phyloP scores from a whole-genome alignment of 805 yeast genomes.

The Candida multigemmis region DNA sequence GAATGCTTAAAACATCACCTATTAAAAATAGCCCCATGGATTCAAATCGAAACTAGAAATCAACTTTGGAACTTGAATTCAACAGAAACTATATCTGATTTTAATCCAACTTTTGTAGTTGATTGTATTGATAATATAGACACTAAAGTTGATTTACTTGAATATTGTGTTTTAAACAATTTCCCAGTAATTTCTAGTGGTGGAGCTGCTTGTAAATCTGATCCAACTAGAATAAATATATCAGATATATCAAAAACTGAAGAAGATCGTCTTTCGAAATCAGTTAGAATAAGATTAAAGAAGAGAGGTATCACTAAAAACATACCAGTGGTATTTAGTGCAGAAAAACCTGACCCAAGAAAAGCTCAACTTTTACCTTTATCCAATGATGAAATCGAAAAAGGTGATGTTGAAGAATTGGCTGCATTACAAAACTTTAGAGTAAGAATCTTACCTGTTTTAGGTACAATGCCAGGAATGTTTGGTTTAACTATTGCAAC shows the following conservation, averaged over 20 bases:
- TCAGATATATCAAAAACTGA: conserved; percentile 85
- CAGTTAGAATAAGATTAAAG: conserved; percentile 78
- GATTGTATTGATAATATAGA: conserved; percentile 97
- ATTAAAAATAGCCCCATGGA: conserved; percentile 86
- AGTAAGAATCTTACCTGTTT: conserved; percentile 88
- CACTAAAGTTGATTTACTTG: conserved; percentile 87
- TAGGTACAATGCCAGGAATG: conserved; percentile 96
- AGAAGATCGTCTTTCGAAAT: conserved; percentile 87
- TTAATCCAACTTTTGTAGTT: conserved; percentile 67
- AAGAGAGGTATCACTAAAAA: conserved; percentile 67
- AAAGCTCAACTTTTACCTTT: conserved; percentile 85
- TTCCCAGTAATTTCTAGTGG: conserved; percentile 80
- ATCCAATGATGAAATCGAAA: conserved; percentile 69
- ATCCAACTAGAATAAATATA: conserved; percentile 83
- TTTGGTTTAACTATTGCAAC: conserved; percentile 90
- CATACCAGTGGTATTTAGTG: conserved; percentile 82
- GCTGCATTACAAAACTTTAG: conserved; percentile 85
- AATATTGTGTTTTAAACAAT: conserved; percentile 52
- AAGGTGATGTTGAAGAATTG: conserved; percentile 80
- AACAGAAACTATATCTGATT: conserved; percentile 49
- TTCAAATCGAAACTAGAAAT: conserved; percentile 65
- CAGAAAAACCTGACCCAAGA: conserved; percentile 94
- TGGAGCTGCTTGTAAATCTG: conserved; percentile 97
- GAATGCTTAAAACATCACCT: conserved; percentile 66
- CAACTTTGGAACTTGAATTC: conserved; percentile 65